A percentile compares a stretch with the other conserved stretches of the same genome.
These are phyloP conservation scores for Astrephomene gubernaculifera DNA, from an alignment of 139 green algal genomes.

Conservation along the genomic window DNA sequence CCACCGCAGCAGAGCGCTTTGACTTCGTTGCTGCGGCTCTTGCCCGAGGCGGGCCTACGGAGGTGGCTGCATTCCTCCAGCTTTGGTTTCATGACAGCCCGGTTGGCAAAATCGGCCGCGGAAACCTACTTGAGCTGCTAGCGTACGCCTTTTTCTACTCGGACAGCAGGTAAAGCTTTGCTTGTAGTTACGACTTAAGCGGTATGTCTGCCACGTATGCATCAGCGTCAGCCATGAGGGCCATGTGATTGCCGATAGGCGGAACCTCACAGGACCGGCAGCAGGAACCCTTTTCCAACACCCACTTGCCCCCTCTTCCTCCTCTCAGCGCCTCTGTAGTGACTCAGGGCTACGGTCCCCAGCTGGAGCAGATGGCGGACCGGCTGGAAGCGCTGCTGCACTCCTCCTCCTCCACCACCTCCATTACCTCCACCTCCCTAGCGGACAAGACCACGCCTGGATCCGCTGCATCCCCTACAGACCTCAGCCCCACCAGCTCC, in stretches of 20 bases:
- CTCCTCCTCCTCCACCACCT: too few relatives aligned
- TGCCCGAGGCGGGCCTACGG: neutral
- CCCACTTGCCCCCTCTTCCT: neutral
- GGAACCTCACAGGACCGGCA: too few relatives aligned
- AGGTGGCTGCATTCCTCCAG: constrained; percentile 18
- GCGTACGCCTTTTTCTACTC: constrained; percentile 52
- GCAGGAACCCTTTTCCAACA: neutral
- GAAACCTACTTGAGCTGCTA: constrained; percentile 46
- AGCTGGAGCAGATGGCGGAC: neutral
- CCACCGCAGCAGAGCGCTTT: neutral
- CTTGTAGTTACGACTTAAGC: too few relatives aligned
- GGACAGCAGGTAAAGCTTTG: constrained; percentile 1
- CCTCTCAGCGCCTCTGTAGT: neutral
- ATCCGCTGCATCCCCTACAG: too few relatives aligned
- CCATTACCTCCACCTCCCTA: too few relatives aligned
- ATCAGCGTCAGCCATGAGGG: too few relatives aligned
- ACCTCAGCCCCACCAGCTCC: too few relatives aligned
- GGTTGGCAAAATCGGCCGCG: constrained; percentile 17
- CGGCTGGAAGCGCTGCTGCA: constrained; percentile 46
- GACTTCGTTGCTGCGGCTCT: neutral
- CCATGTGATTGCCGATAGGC: too few relatives aligned
- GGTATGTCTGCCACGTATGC: too few relatives aligned
- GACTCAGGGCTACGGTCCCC: neutral
- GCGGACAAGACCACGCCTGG: too few relatives aligned
- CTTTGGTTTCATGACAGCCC: constrained; percentile 40